These are phyloP conservation scores for Albugo candida DNA, from an alignment of 352 stramenopile species.

Conservation along the genomic window DNA sequence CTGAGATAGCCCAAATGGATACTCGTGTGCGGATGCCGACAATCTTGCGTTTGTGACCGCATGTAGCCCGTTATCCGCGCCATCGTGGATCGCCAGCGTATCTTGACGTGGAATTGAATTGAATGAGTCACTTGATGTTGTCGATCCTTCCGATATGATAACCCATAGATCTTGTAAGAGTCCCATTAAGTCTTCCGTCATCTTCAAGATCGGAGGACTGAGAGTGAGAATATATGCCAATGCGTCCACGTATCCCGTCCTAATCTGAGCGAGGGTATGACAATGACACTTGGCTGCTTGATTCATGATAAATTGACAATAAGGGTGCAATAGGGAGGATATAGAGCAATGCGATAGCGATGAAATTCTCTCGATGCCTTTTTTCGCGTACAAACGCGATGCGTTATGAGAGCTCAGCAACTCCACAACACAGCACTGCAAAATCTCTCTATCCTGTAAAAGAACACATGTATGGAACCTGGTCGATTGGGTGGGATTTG, in stretches of 20 bases:
- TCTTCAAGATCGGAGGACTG: conserved; percentile 51
- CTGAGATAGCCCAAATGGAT: conserved; percentile 72
- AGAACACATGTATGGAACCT: conserved; percentile 47
- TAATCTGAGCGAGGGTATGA: conserved; percentile 1
- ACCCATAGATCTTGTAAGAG: conserved; percentile 77
- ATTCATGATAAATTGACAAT: conserved; percentile 60
- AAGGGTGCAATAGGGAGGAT: conserved; percentile 56
- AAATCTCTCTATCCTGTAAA: conserved; percentile 71
- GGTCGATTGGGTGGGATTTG: conserved; percentile 22
- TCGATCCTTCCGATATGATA: conserved; percentile 54
- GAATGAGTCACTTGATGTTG: conserved; percentile 2
- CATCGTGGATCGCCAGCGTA: neutral
- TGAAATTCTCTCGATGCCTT: conserved; percentile 41
- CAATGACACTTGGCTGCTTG: conserved; percentile 14
- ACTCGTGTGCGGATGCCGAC: conserved; percentile 26
- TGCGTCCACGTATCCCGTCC: conserved; percentile 66
- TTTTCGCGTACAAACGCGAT: conserved; percentile 46
- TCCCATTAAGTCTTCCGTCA: conserved; percentile 71
- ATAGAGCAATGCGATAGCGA: conserved; percentile 29
- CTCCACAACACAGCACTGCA: conserved; percentile 77
- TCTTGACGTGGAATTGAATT: neutral
- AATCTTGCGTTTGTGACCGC: neutral
- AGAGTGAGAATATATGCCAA: conserved; percentile 65
- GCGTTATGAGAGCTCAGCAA: conserved; percentile 56
- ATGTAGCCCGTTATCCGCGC: neutral